phyloP scores from a whole-genome alignment of 306 rosid genomes.

The Vicia villosa region DNA sequence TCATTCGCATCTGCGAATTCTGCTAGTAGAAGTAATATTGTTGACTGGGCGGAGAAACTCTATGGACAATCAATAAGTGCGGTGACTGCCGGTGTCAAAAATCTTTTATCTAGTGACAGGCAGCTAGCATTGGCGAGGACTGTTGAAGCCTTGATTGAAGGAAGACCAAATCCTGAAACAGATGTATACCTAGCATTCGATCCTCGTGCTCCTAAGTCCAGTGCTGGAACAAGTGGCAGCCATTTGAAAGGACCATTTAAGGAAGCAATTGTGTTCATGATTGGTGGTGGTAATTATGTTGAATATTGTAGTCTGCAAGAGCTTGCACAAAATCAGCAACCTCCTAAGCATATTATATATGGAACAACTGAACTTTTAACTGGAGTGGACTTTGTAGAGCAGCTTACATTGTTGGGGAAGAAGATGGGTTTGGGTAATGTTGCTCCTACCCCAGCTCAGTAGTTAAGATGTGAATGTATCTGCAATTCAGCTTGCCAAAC shows the following conservation, averaged over 20 bases:
- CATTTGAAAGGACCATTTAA: slow-evolving; percentile 92
- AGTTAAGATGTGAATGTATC: slow-evolving; percentile 35
- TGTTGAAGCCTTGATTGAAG: slow-evolving; percentile 92
- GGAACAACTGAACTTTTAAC: slow-evolving; percentile 95
- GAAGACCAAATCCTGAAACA: slow-evolving; percentile 90
- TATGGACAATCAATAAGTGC: slow-evolving; percentile 93
- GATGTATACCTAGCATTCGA: slow-evolving; percentile 78
- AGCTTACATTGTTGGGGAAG: slow-evolving; percentile 79
- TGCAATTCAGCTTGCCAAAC: slow-evolving; percentile 30
- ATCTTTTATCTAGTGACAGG: slow-evolving; percentile 82
- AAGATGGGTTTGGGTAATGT: slow-evolving; percentile 88
- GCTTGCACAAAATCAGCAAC: slow-evolving; percentile 77
- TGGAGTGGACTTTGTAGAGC: slow-evolving; percentile 89
- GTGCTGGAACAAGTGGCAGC: slow-evolving; percentile 68
- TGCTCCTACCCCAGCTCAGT: slow-evolving; percentile 55
- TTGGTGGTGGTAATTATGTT: slow-evolving; percentile 94
- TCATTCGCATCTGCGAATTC: slow-evolving; percentile 83
- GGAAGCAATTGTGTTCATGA: slow-evolving; percentile 94
- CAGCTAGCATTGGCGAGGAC: slow-evolving; percentile 93
- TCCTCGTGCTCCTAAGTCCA: slow-evolving; percentile 89
- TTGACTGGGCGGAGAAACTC: slow-evolving; percentile 97
- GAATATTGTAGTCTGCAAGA: slow-evolving; percentile 93
- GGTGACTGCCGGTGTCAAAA: slow-evolving; percentile 96
- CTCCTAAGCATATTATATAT: slow-evolving; percentile 78
- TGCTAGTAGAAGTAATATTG: slow-evolving; percentile 90